phyloP scores from a whole-genome alignment of 768 basidiomycete species.

The Amanita inopinata region DNA sequence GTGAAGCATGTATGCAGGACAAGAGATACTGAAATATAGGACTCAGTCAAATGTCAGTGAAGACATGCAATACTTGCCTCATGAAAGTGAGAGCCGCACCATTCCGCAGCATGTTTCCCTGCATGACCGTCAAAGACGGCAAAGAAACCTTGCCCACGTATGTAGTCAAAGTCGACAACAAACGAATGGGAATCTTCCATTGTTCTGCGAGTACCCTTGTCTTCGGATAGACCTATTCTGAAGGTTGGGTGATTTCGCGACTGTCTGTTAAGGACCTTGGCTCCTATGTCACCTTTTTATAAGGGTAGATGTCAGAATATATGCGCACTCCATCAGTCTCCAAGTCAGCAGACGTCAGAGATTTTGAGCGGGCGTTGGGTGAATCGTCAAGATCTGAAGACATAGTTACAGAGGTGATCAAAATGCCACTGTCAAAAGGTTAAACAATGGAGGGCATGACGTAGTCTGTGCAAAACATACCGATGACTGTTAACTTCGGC shows the following conservation, averaged over 20 bases:
- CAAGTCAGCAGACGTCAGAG: constrained; percentile 66
- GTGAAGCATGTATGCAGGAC: constrained; percentile 51
- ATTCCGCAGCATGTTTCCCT: constrained; percentile 97
- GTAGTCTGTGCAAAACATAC: too few species aligned
- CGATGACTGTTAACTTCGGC: too few species aligned
- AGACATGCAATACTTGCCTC: constrained; percentile 32
- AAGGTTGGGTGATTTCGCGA: constrained; percentile 56
- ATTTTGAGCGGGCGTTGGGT: constrained; percentile 74
- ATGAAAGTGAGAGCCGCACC: constrained; percentile 96
- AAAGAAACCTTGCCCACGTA: constrained; percentile 95
- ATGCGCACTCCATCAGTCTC: constrained; percentile 68
- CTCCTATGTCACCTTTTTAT: constrained; percentile 2
- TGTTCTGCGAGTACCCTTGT: constrained; percentile 81
- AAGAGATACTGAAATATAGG: constrained; percentile 51
- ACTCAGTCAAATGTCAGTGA: neutral
- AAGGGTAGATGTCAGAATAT: constrained; percentile 1
- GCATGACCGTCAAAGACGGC: constrained; percentile 98
- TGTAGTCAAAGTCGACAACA: constrained; percentile 84
- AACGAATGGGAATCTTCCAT: constrained; percentile 99
- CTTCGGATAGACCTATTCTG: constrained; percentile 68
- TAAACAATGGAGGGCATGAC: too few species aligned
- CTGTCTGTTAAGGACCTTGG: constrained; percentile 61
- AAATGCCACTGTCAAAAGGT: too few species aligned
- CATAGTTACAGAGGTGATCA: constrained; percentile 18
- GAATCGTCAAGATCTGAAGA: constrained; percentile 42